phyloP scores from a whole-genome alignment of 495 filamentous ascomycete species.

The Melanomma pulvis-pyrius region DNA sequence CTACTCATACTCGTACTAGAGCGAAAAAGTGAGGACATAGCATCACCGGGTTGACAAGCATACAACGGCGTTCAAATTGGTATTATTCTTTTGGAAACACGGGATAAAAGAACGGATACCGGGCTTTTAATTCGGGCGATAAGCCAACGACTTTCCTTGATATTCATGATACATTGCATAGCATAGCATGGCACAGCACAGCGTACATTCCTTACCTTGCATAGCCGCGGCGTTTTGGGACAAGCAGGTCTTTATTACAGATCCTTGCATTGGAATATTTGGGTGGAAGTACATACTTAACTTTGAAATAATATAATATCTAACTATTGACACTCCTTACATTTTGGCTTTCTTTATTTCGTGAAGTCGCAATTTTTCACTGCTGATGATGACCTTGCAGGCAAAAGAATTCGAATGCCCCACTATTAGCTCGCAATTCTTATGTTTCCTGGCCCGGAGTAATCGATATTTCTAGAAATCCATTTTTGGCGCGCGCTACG shows the following conservation, averaged over 20 bases:
- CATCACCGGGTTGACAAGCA: background rate
- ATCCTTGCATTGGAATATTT: background rate
- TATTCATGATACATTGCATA: background rate
- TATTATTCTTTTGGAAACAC: background rate
- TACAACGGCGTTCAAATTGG: conserved; percentile 9
- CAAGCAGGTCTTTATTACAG: conserved; percentile 6
- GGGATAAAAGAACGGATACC: background rate
- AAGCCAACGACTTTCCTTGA: conserved; percentile 29
- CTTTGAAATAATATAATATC: conserved; percentile 24
- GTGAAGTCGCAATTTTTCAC: background rate
- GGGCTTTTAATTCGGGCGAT: background rate
- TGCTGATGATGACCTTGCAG: background rate
- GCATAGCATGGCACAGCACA: conserved; percentile 1
- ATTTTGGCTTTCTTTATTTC: background rate
- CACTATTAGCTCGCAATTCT: background rate
- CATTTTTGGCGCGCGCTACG: background rate
- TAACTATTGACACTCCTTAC: conserved; percentile 33
- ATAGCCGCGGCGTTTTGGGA: conserved; percentile 28
- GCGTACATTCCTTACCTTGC: conserved; percentile 26
- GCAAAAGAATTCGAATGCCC: no score
- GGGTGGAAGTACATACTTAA: background rate
- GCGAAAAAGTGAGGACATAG: background rate
- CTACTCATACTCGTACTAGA: conserved; percentile 11
- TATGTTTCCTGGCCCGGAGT: background rate
- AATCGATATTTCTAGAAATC: background rate